Evolutionary conservation across 495 filamentous ascomycete species (phyloP).

Genomic region (Penicillium nucicola): DNA sequence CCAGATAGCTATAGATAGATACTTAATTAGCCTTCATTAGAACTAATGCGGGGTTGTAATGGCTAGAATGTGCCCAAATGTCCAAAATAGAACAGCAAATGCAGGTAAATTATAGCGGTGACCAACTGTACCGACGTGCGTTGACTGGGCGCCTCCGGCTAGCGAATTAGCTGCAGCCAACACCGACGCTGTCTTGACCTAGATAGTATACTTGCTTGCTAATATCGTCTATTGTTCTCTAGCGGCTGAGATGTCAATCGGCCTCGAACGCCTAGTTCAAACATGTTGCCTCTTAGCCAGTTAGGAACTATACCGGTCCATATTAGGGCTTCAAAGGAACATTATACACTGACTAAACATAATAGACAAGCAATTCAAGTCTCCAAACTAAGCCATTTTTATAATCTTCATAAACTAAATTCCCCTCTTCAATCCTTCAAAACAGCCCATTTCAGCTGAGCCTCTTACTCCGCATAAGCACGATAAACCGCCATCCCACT

Average conservation of each 20-base stretch:
- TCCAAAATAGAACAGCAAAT: neutral
- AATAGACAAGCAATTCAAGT: too few species aligned
- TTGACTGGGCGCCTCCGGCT: constrained; percentile 16
- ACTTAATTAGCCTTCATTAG: constrained; percentile 22
- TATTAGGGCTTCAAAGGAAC: constrained; percentile 6
- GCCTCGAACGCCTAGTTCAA: neutral
- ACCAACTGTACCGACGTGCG: constrained; percentile 13
- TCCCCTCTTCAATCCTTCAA: neutral
- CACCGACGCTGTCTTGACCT: constrained; percentile 1
- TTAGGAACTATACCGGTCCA: neutral
- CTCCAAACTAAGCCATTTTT: too few species aligned
- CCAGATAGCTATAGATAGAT: constrained; percentile 29
- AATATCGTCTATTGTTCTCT: neutral
- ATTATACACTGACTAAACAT: too few species aligned
- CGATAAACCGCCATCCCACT: constrained; percentile 54
- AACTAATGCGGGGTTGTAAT: constrained; percentile 2
- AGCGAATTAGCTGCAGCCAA: constrained; percentile 8
- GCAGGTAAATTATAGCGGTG: constrained; percentile 1
- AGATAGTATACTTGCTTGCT: constrained; percentile 4
- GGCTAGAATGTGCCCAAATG: constrained; percentile 6
- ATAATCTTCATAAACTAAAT: too few species aligned
- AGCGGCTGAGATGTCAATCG: neutral
- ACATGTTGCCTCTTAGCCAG: neutral
- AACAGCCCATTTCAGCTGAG: neutral
- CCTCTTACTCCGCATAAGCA: constrained; percentile 49